These are phyloP conservation scores for Trichoderma afroharzianum DNA, from an alignment of 2,329 filamentous ascomycete species.

Conservation along the genomic window DNA sequence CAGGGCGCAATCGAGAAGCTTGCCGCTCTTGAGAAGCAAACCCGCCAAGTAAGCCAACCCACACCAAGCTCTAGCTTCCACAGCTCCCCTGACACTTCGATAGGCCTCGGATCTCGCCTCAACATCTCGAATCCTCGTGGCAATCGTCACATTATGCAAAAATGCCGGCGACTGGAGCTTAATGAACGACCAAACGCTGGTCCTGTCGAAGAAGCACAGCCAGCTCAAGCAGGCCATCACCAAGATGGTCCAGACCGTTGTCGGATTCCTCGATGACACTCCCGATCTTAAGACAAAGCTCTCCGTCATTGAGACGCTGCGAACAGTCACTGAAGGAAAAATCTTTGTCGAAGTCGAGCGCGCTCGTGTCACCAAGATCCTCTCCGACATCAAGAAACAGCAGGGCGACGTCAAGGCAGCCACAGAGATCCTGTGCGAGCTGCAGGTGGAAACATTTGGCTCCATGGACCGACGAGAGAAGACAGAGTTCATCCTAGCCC, in stretches of 20 bases:
- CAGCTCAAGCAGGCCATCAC: conserved; percentile 99
- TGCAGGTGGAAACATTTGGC: conserved; percentile 98
- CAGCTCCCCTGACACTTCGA: conserved; percentile 19
- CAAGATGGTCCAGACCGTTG: conserved; percentile 97
- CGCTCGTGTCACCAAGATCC: conserved; percentile 87
- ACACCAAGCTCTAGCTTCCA: conserved; percentile 17
- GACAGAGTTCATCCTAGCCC: conserved; percentile 96
- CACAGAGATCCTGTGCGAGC: conserved; percentile 89
- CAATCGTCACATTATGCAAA: conserved; percentile 93
- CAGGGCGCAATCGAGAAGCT: conserved; percentile 92
- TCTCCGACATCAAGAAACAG: conserved; percentile 95
- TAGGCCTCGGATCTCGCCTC: conserved; percentile 94
- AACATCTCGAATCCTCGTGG: conserved; percentile 81
- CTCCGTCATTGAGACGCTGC: conserved; percentile 87
- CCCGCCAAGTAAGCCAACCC: conserved; percentile 69
- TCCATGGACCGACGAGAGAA: conserved; percentile 97
- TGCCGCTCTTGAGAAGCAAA: conserved; percentile 87
- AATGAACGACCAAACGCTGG: conserved; percentile 92
- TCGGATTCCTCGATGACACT: conserved; percentile 84
- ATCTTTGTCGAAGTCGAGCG: conserved; percentile 99
- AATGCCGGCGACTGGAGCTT: conserved; percentile 88
- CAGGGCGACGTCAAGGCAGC: conserved; percentile 90
- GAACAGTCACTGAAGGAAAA: conserved; percentile 98
- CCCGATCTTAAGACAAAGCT: conserved; percentile 85
- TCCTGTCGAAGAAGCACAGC: conserved; percentile 98